Conservation (phyloP, 352 stramenopile species). For the Aphanomyces stellatus region DNA sequence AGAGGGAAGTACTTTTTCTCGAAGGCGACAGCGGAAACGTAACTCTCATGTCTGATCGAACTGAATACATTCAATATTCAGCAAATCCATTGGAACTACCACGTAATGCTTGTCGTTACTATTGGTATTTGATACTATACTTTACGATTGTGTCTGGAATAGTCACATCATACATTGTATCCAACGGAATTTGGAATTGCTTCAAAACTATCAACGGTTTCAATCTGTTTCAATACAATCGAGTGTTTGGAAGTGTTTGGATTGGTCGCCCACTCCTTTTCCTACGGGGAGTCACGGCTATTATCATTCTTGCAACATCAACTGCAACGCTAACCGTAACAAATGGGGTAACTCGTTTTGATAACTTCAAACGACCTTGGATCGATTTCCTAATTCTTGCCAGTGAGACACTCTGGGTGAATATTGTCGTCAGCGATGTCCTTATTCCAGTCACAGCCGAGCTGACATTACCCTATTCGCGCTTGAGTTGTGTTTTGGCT, state of each 20-base stretch:
- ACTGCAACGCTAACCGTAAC: background rate
- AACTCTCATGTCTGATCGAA: slow-evolving; percentile 3
- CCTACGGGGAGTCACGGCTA: background rate
- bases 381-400: background rate
- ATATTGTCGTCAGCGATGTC: background rate
- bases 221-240: slow-evolving; percentile 9
- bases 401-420: slow-evolving; percentile 2
- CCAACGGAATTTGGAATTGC: no score
- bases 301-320: background rate
- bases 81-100: slow-evolving; percentile 16
- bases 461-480: background rate
- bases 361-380: background rate
- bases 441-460: background rate
- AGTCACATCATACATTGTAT: background rate
- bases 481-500: background rate
- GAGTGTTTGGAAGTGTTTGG: background rate
- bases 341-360: background rate
- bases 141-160: background rate
- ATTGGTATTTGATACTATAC: slow-evolving; percentile 6
- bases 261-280: slow-evolving; percentile 7
- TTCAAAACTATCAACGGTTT: background rate
- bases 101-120: background rate
- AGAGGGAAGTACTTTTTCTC: background rate
- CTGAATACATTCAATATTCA: background rate
- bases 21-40: background rate